Base-by-base conservation (phyloP, 768 basidiomycete species). In the Fibroporia radiculosa region DNA sequence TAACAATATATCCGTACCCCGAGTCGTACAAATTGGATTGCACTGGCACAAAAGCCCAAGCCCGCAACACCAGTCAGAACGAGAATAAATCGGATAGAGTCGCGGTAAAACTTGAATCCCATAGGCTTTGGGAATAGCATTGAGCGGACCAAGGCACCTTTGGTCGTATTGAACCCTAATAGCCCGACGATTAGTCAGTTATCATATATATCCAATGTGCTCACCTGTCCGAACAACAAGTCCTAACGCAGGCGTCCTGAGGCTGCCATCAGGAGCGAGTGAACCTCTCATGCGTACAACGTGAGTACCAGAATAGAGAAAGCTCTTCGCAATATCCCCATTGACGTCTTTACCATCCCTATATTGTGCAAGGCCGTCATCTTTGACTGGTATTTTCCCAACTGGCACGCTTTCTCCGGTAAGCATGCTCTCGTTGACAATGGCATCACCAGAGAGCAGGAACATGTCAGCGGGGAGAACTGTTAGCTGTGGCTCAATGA, bases 91-190 rank as follows among this genome's bases (percentile, higher is more conserved):
- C 84, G 70, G 24, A 88, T 80, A 1, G 89, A 90, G 63, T 93
- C 90, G 25, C 84, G 82, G 66, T 98, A 98, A 66, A 99, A 98
- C 62, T 96, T 96, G 78, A 99, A 99, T 0, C 93, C 95, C 50
- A 96, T 93, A 0, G 95, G 93, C 59, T 96, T 97, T 0, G 96
- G 96, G 68, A 93, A 99, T 13, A 99, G 71, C 95, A 99, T 99
- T 0, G 95, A 97, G 19, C 96, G 77, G 19, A 98, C 80, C 19
- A 99, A 70, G 1, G 95, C 87, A 14, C 96, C 96, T 65, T 98
- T 98, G 4, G 96, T 99, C 1, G 96, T 99, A 61, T 88, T 91
- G 66, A 98, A 98, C 1, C 89, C 85, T 82, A 40, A n/a, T 29
- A 22, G 38, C 10, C n/a, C 29, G n/a, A 10, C n/a, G 29, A 31